Evolutionary conservation across 2,329 filamentous ascomycete species (phyloP), one percentile per base, ranked within the genome.

Genomic region (Cytospora chrysosperma): DNA sequence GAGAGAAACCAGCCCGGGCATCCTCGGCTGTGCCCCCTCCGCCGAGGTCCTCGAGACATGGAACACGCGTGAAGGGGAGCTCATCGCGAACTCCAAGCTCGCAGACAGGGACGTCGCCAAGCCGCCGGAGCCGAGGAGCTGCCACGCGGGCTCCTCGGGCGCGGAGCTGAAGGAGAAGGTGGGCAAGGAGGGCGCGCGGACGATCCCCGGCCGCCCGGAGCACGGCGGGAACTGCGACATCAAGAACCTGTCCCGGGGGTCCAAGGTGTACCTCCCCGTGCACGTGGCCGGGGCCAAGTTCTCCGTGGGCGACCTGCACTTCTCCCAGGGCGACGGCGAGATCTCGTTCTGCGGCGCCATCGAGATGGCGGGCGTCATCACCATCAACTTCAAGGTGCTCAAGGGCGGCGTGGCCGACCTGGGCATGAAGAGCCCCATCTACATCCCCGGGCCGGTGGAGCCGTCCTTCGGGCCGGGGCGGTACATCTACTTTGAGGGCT

Each of bases 191-290:
- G 93, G 93, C 1, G 93, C 93, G 0, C 79, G 93, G 43, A 97
- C 93, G 0, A 89, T 97, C 55, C 93, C 93, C 0, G 88, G 93
- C 2, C 81, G 92, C 0, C 92, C 92, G 0, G 92, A 96, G 71
- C 90, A 96, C 69, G 93, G 93, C 17, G 93, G 93, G 0, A 96
- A 96, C 71, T 95, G 92, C 72, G 92, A 97, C 69, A 95, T 96
- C 75, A 96, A 96, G 79, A 95, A 95, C 70, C 80, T 96, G 32
- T 64, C 61, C 7, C 56, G 64, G 8, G 92, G 91, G 2, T 88
- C 84, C 63, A 94, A 93, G 72, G 90, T 96, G 0, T 97, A 93
- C 73, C 82, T 97, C 0, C 93, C 93, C 0, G 89, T 97, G 0
- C 93, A 96, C 70, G 91, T 97, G 5, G 77, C 83, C 0, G 93